Percentiles rank a stretch among this genome's conserved stretches.
Conservation (phyloP, 805 yeast species). For the Millerozyma acaciae region DNA sequence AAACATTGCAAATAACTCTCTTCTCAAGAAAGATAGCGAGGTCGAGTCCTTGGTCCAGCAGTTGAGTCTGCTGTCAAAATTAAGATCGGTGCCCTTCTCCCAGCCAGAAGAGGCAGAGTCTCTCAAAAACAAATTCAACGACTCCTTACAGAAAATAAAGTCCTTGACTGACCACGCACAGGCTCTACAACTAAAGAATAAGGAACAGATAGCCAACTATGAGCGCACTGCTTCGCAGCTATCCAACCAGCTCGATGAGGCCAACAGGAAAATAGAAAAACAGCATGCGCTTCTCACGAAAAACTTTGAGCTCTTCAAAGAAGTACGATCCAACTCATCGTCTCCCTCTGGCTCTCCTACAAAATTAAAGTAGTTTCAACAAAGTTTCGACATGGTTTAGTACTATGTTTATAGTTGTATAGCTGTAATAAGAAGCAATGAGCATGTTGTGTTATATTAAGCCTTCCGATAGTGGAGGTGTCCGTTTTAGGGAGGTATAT, state of each 20-base stretch:
- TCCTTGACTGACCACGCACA: background rate
- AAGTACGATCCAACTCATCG: conserved; percentile 3
- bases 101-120: background rate
- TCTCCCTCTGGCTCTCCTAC: conserved; percentile 2
- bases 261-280: conserved; percentile 6
- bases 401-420: too few relatives aligned
- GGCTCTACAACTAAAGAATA: background rate
- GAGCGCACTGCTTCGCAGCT: background rate
- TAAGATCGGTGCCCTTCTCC: too few relatives aligned
- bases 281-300: conserved; percentile 6
- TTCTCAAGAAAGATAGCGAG: too few relatives aligned
- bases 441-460: too few relatives aligned
- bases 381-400: too few relatives aligned
- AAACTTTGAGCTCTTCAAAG: conserved; percentile 6
- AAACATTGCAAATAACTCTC: too few relatives aligned
- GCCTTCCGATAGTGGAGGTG: too few relatives aligned
- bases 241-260: conserved; percentile 1
- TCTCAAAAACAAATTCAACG: background rate
- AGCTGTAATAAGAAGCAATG: too few relatives aligned
- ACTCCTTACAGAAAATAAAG: background rate
- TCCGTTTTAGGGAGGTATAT: too few relatives aligned
- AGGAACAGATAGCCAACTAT: background rate
- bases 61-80: too few relatives aligned
- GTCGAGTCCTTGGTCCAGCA: too few relatives aligned
- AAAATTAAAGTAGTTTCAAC: too few relatives aligned